phyloP scores from a whole-genome alignment of 805 yeast genomes.

The Candida xiaguanensis region DNA sequence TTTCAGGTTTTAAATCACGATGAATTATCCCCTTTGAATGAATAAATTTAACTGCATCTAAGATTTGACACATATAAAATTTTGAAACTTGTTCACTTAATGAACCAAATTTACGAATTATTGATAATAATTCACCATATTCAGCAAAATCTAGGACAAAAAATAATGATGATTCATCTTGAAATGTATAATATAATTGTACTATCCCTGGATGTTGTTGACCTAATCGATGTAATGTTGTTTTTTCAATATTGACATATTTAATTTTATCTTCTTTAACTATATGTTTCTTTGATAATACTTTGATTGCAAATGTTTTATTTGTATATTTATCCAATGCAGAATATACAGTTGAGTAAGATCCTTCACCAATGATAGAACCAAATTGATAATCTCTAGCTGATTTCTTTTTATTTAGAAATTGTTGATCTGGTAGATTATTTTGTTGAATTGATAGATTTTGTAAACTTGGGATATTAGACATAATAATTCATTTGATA shows the following conservation, averaged over 20 bases:
- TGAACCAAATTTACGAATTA: conserved; percentile 75
- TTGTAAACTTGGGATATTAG: conserved; percentile 5
- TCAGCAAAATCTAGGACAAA: conserved; percentile 93
- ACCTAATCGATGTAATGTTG: conserved; percentile 81
- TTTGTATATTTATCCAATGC: conserved; percentile 75
- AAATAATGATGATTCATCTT: conserved; percentile 81
- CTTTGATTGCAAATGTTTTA: conserved; percentile 84
- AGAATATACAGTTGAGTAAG: conserved; percentile 88
- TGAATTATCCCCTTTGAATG: conserved; percentile 89
- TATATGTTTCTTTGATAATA: conserved; percentile 86
- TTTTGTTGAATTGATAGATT: conserved; percentile 3
- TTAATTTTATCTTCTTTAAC: conserved; percentile 92
- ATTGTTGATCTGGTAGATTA: neutral
- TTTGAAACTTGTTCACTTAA: conserved; percentile 69
- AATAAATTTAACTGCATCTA: conserved; percentile 89
- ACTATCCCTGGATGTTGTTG: conserved; percentile 91
- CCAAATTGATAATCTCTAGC: conserved; percentile 90
- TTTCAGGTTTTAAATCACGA: conserved; percentile 93
- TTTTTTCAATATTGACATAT: conserved; percentile 93
- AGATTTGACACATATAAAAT: conserved; percentile 79
- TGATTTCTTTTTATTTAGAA: conserved; percentile 27
- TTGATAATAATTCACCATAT: conserved; percentile 85
- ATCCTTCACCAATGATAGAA: conserved; percentile 88
- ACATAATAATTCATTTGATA: conserved; percentile 3
- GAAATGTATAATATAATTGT: conserved; percentile 88